A percentile compares a stretch with the other conserved stretches of the same genome.
Evolutionary conservation across 2,329 filamentous ascomycete species (phyloP).

Genomic region (Diaporthe nobilis): DNA sequence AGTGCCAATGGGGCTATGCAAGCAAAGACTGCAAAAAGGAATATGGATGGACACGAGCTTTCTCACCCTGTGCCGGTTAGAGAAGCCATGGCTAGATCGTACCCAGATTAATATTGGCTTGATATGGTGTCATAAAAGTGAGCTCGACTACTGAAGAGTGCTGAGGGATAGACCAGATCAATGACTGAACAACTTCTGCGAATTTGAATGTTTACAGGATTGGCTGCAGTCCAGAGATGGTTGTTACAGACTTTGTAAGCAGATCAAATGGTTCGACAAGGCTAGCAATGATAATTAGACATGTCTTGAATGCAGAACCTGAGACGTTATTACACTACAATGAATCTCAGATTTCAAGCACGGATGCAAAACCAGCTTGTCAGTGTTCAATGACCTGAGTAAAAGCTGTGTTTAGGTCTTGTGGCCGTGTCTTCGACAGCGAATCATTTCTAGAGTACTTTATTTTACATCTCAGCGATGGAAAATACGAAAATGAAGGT

Average conservation of each 20-base stretch:
- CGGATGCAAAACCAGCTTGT: neutral
- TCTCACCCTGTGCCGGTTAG: too few relatives aligned
- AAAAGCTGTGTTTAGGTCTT: neutral
- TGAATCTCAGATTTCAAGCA: neutral
- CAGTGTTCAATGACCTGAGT: neutral
- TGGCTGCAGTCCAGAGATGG: neutral
- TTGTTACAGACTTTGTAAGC: too few relatives aligned
- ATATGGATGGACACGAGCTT: too few relatives aligned
- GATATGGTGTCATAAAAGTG: too few relatives aligned
- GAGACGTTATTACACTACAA: neutral
- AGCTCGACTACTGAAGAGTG: neutral
- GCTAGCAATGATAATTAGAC: neutral
- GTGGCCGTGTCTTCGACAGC: neutral
- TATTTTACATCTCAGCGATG: too few relatives aligned
- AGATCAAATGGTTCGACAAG: neutral
- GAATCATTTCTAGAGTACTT: neutral
- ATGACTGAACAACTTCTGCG: neutral
- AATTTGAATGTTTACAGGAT: neutral
- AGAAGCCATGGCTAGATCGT: neutral
- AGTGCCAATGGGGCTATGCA: neutral
- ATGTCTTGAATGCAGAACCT: neutral
- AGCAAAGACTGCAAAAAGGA: neutral
- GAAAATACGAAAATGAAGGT: too few relatives aligned
- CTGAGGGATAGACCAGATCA: neutral
- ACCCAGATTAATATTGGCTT: too few relatives aligned